Evolutionary conservation across 768 basidiomycete genomes (phyloP).

Genomic region (Lentinula boryana): DNA sequence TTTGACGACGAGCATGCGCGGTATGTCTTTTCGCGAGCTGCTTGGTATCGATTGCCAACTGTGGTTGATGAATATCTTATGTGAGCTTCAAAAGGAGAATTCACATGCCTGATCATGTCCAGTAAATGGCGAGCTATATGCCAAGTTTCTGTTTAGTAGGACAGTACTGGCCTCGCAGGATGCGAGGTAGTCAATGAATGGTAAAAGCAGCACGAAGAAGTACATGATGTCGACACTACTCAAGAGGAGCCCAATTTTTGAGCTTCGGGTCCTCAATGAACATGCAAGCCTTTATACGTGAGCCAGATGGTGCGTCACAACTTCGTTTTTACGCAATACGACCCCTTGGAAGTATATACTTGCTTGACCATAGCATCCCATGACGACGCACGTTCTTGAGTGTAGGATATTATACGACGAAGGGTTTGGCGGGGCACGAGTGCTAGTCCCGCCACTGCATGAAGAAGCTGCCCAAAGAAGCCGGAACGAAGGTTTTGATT

Average conservation of each 20-base stretch:
- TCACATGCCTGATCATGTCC: constrained; percentile 24
- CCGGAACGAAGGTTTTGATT: background rate
- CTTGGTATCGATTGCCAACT: constrained; percentile 34
- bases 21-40: constrained; percentile 31
- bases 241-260: background rate
- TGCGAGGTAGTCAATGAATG: background rate
- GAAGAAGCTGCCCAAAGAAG: background rate
- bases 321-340: background rate
- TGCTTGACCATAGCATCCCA: background rate
- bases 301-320: background rate
- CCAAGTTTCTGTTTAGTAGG: constrained; percentile 32
- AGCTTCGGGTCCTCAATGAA: background rate
- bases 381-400: background rate
- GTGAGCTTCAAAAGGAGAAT: background rate
- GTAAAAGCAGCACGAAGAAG: constrained; percentile 7
- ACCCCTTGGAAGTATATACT: too few relatives aligned
- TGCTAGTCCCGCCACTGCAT: background rate
- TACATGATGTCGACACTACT: background rate
- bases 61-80: background rate
- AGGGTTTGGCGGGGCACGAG: background rate
- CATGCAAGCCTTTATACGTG: background rate
- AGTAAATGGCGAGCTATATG: constrained; percentile 32
- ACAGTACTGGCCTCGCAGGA: constrained; percentile 12
- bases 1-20: constrained; percentile 27
- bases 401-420: background rate